Evolutionary conservation across 1,284 basidiomycete genomes (phyloP).

Genomic region (Pholiota adiposa): DNA sequence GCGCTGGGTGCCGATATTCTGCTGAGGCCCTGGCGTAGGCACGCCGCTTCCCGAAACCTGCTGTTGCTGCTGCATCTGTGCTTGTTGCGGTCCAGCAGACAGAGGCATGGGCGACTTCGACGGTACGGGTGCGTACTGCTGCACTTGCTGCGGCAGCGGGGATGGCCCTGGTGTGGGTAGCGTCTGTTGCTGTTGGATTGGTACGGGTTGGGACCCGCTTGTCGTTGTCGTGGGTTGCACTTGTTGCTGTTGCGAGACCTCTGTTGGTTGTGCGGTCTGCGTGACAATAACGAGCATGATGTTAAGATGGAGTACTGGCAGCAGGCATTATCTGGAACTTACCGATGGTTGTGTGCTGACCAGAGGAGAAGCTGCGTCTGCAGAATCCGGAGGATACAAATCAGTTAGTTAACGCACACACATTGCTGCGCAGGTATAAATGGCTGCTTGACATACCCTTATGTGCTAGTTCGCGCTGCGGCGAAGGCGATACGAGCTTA

Average conservation of each 20-base stretch:
- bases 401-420: background rate
- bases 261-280: slow-evolving; percentile 30
- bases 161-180: slow-evolving; percentile 48
- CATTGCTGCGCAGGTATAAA: too few species aligned
- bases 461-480: slow-evolving; percentile 43
- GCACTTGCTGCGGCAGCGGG: slow-evolving; percentile 67
- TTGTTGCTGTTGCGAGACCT: slow-evolving; percentile 34
- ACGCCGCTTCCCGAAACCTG: slow-evolving; percentile 23
- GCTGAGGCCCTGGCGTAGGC: slow-evolving; percentile 31
- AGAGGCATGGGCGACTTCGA: slow-evolving; percentile 35
- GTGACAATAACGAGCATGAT: background rate
- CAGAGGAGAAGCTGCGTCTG: slow-evolving; percentile 45
- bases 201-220: slow-evolving; percentile 28
- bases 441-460: slow-evolving; percentile 45
- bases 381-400: background rate
- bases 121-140: slow-evolving; percentile 41
- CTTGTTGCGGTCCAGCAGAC: slow-evolving; percentile 31
- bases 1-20: slow-evolving; percentile 39
- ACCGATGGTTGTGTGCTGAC: slow-evolving; percentile 43
- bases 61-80: slow-evolving; percentile 41
- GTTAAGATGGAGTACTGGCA: background rate
- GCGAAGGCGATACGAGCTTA: slow-evolving; percentile 58
- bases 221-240: background rate
- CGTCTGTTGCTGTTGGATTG: slow-evolving; percentile 33
- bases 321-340: slow-evolving; percentile 5